Percentiles rank a stretch among this genome's conserved stretches.
These are phyloP conservation scores for Sarocladium kiliense DNA, from an alignment of 2,329 filamentous ascomycete genomes.

Conservation along the genomic window DNA sequence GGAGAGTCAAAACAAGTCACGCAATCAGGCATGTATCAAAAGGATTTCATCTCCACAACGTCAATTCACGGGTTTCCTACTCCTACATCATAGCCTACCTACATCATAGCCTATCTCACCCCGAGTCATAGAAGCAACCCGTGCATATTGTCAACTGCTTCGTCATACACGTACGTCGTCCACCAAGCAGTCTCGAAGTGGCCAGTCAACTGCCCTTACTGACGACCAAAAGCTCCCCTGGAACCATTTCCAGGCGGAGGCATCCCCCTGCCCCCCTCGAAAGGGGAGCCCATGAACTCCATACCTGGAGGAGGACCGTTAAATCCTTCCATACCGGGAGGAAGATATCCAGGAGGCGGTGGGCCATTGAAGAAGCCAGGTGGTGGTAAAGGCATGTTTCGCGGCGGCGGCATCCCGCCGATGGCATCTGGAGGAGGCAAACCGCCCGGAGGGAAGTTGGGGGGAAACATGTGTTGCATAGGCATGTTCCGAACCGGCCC, in stretches of 20 bases:
- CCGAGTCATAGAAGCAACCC: neutral
- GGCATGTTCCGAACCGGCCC: constrained; percentile 43
- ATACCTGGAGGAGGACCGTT: constrained; percentile 42
- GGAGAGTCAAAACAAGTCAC: too few relatives aligned
- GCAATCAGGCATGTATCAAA: too few relatives aligned
- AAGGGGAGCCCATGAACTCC: constrained; percentile 44
- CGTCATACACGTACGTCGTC: constrained; percentile 12
- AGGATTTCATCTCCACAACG: neutral
- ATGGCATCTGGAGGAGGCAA: constrained; percentile 43
- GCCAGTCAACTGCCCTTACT: constrained; percentile 14
- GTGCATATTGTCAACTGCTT: constrained; percentile 8
- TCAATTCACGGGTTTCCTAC: constrained; percentile 2
- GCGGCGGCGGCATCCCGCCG: constrained; percentile 43
- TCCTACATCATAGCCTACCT: neutral
- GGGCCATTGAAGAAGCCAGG: constrained; percentile 52
- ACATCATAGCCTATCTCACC: neutral
- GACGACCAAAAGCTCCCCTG: constrained; percentile 30
- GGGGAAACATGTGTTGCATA: constrained; percentile 55
- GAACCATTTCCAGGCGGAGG: constrained; percentile 39
- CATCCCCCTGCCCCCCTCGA: constrained; percentile 48
- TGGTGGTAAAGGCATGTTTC: constrained; percentile 51
- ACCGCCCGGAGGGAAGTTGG: constrained; percentile 51
- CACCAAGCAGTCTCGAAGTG: neutral
- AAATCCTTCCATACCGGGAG: constrained; percentile 51
- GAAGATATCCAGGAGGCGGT: constrained; percentile 48